phyloP scores from a whole-genome alignment of 495 filamentous ascomycete genomes.

The Daldinia concentrica region DNA sequence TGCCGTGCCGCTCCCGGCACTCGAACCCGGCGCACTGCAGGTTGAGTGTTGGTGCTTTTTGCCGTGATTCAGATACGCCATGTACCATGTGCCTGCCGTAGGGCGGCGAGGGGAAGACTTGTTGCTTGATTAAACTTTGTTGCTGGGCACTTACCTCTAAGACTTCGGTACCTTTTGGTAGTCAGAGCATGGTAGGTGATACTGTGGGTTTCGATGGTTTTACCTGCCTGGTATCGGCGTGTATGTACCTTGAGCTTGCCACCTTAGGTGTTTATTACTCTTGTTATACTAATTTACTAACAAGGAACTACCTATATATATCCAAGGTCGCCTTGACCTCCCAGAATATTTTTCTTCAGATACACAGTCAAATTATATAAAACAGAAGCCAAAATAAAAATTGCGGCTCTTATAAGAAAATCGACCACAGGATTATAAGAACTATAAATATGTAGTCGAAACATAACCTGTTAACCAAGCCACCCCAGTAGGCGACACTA shows the following conservation, averaged over 20 bases:
- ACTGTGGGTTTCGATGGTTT: too few species aligned
- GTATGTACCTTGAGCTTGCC: too few species aligned
- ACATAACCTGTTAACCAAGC: slow-evolving; percentile 2
- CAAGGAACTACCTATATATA: neutral
- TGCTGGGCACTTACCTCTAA: too few species aligned
- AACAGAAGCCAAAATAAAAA: neutral
- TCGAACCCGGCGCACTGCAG: neutral
- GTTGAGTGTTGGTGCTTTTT: neutral
- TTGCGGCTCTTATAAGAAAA: neutral
- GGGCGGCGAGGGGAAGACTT: too few species aligned
- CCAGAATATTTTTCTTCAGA: neutral
- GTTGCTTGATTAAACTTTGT: too few species aligned
- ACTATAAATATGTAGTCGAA: neutral
- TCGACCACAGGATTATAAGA: neutral
- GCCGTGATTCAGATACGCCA: neutral
- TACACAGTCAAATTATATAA: neutral
- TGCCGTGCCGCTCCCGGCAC: neutral
- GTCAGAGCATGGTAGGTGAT: too few species aligned
- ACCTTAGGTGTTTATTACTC: neutral
- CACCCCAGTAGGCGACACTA: slow-evolving; percentile 2
- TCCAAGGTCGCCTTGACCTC: neutral
- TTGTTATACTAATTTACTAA: neutral
- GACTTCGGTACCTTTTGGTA: too few species aligned
- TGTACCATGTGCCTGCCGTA: too few species aligned
- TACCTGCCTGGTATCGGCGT: too few species aligned